These are phyloP conservation scores for Dryadomyces quercus-mongolicae DNA, from an alignment of 2,329 filamentous ascomycete genomes.

Conservation along the genomic window DNA sequence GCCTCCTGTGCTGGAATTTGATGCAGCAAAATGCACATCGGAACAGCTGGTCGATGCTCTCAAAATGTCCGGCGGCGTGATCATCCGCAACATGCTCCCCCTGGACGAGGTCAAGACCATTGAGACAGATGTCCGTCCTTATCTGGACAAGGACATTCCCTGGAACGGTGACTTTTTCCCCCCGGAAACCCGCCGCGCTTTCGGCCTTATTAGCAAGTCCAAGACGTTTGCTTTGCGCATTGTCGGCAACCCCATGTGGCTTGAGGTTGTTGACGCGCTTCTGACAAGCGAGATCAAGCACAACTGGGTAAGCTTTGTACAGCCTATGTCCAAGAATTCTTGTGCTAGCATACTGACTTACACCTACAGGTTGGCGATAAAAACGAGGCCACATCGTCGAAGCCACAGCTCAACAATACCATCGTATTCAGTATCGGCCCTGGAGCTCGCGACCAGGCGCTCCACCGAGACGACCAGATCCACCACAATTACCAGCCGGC, in stretches of 20 bases:
- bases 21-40: background rate
- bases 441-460: constrained; percentile 11
- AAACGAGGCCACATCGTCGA: background rate
- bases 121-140: background rate
- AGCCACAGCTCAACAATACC: constrained; percentile 18
- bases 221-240: background rate
- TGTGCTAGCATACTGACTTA: background rate
- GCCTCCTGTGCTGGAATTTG: background rate
- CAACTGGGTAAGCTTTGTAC: background rate
- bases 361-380: constrained; percentile 3
- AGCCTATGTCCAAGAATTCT: too few relatives aligned
- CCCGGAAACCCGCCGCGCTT: constrained; percentile 2
- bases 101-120: background rate
- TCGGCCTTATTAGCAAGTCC: constrained; percentile 3
- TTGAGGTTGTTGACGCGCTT: background rate
- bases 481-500: constrained; percentile 11
- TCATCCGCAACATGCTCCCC: background rate
- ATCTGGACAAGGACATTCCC: background rate
- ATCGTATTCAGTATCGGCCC: constrained; percentile 16
- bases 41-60: background rate
- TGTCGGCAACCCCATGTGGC: constrained; percentile 3
- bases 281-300: background rate
- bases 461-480: constrained; percentile 17
- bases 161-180: constrained; percentile 3
- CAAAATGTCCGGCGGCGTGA: background rate